A percentile compares a stretch with the other conserved stretches of the same genome.
phyloP scores from a whole-genome alignment of 805 yeast genomes.

The Candida xiaguanensis region DNA sequence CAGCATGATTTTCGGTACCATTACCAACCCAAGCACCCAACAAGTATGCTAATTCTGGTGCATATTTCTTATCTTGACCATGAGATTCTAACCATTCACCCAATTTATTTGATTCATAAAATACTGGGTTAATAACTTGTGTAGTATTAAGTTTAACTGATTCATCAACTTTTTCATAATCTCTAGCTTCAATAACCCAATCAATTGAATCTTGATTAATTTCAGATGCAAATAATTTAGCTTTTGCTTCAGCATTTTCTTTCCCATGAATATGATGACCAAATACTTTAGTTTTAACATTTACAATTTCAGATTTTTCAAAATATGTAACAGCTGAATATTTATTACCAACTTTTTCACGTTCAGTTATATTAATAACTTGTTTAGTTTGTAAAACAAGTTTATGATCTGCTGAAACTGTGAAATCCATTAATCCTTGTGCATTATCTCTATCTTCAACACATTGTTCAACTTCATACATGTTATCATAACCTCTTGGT shows the following conservation, averaged over 20 bases:
- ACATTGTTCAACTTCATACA: slow-evolving; percentile 34
- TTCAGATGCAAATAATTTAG: slow-evolving; percentile 15
- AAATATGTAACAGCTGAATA: slow-evolving; percentile 22
- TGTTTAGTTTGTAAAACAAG: slow-evolving; percentile 36
- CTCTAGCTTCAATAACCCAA: slow-evolving; percentile 40
- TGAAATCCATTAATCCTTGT: slow-evolving; percentile 17
- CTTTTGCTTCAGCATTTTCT: slow-evolving; percentile 15
- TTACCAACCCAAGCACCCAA: slow-evolving; percentile 41
- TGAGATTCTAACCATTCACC: slow-evolving; percentile 18
- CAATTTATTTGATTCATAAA: slow-evolving; percentile 28
- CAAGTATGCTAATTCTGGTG: slow-evolving; percentile 33
- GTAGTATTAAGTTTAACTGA: slow-evolving; percentile 26
- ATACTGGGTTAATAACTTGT: slow-evolving; percentile 34
- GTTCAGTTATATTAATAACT: slow-evolving; percentile 12
- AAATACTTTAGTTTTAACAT: slow-evolving; percentile 21
- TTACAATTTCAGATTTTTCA: slow-evolving; percentile 14
- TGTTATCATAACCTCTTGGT: slow-evolving; percentile 41
- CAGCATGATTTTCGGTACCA: slow-evolving; percentile 19
- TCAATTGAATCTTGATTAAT: slow-evolving; percentile 15
- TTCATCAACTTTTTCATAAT: slow-evolving; percentile 22
- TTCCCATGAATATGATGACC: slow-evolving; percentile 17
- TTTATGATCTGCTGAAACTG: slow-evolving; percentile 37
- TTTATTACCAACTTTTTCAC: slow-evolving; percentile 11
- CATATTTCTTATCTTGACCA: slow-evolving; percentile 15
- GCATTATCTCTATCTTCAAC: slow-evolving; percentile 13